These are phyloP conservation scores for Neofusicoccum cordaticola DNA, from an alignment of 2,329 filamentous ascomycete species.

Conservation along the genomic window DNA sequence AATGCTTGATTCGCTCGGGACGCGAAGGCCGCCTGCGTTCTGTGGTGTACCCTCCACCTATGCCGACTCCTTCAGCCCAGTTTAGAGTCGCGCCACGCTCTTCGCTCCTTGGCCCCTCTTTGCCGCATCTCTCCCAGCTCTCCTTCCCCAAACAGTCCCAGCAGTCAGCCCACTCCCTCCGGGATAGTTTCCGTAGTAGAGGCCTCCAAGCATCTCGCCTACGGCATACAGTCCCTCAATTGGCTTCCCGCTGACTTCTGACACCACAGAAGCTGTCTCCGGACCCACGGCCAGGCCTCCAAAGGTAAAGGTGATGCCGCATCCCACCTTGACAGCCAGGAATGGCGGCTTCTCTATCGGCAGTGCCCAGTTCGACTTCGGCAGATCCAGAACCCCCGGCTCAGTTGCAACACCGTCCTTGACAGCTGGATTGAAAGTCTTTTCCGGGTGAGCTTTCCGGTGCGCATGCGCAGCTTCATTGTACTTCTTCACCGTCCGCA, in stretches of 20 bases:
- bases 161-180: conserved; percentile 61
- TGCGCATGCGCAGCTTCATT: conserved; percentile 56
- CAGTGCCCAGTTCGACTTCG: conserved; percentile 67
- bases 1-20: too few species aligned
- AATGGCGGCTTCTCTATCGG: conserved; percentile 58
- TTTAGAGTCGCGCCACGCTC: neutral
- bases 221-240: conserved; percentile 59
- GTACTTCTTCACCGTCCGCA: conserved; percentile 54
- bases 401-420: conserved; percentile 63
- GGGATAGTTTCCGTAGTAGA: conserved; percentile 53
- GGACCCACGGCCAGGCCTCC: conserved; percentile 60
- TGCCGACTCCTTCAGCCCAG: too few species aligned
- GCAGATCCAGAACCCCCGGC: conserved; percentile 47
- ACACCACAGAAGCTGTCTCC: conserved; percentile 53
- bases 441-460: conserved; percentile 43
- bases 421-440: conserved; percentile 57
- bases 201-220: conserved; percentile 62
- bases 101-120: neutral
- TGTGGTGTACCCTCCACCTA: too few species aligned
- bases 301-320: conserved; percentile 68
- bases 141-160: conserved; percentile 53
- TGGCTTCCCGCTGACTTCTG: conserved; percentile 41
- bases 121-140: conserved; percentile 37
- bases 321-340: conserved; percentile 62
- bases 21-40: too few species aligned